A percentile compares a stretch with the other conserved stretches of the same genome.
Conservation (phyloP, 805 yeast species). For the Yarrowia osloensis region DNA sequence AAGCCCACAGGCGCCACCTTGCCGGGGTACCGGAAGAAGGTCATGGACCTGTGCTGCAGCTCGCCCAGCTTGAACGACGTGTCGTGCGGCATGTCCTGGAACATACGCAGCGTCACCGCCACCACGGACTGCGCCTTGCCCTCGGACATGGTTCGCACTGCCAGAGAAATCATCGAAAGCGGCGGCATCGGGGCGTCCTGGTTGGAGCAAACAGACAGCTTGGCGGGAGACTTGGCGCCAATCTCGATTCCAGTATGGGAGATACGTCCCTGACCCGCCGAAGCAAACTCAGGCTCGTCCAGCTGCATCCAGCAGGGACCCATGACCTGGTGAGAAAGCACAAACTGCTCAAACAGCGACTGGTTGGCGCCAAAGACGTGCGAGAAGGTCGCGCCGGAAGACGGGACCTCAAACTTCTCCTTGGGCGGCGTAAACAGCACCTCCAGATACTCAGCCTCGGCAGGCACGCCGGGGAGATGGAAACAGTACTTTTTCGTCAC, state of each 20-base stretch:
- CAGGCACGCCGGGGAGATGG: conserved; percentile 78
- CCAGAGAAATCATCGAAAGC: conserved; percentile 69
- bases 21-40: conserved; percentile 75
- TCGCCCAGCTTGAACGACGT: conserved; percentile 64
- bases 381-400: conserved; percentile 66
- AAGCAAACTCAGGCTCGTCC: conserved; percentile 57
- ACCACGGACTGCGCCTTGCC: conserved; percentile 84
- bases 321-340: conserved; percentile 79
- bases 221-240: conserved; percentile 13
- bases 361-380: conserved; percentile 79
- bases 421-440: conserved; percentile 53
- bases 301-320: conserved; percentile 97
- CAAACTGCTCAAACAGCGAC: conserved; percentile 80
- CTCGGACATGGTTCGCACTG: conserved; percentile 77
- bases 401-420: conserved; percentile 51
- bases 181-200: conserved; percentile 56
- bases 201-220: conserved; percentile 27
- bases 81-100: conserved; percentile 69
- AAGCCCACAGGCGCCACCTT: conserved; percentile 75
- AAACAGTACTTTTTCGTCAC: conserved; percentile 82
- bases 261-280: conserved; percentile 2
- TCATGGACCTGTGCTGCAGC: conserved; percentile 42
- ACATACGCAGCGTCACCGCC: conserved; percentile 76
- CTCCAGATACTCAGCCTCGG: conserved; percentile 75
- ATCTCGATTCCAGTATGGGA: conserved; percentile 7